phyloP scores from a whole-genome alignment of 352 stramenopile genomes.

The Peronosclerospora sorghi region DNA sequence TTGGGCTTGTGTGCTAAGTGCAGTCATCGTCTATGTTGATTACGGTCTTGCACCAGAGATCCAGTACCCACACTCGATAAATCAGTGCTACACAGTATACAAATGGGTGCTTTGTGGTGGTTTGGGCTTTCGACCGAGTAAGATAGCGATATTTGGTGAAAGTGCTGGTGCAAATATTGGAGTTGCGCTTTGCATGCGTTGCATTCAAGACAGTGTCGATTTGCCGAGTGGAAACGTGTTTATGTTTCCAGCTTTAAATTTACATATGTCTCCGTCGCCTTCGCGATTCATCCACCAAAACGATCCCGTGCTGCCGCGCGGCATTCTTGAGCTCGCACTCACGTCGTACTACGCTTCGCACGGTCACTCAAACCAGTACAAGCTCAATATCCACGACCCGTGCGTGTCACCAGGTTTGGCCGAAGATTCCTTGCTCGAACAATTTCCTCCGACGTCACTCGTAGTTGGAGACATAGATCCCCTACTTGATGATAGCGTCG shows the following conservation, averaged over 20 bases:
- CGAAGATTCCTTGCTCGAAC: conserved; percentile 56
- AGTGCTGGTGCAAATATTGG: conserved; percentile 81
- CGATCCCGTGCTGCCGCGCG: conserved; percentile 71
- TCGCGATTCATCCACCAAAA: conserved; percentile 83
- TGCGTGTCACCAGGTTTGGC: conserved; percentile 75
- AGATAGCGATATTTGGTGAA: conserved; percentile 73
- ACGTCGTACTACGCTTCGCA: conserved; percentile 82
- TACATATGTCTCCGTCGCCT: conserved; percentile 79
- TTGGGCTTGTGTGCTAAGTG: conserved; percentile 56
- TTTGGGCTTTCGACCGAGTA: conserved; percentile 56
- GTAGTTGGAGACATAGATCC: conserved; percentile 81
- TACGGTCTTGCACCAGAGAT: conserved; percentile 74
- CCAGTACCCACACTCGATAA: conserved; percentile 68
- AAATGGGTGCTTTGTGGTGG: conserved; percentile 71
- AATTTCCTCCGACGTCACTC: conserved; percentile 74
- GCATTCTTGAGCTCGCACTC: conserved; percentile 69
- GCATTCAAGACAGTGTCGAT: conserved; percentile 62
- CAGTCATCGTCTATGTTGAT: conserved; percentile 82
- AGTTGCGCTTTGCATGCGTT: conserved; percentile 74
- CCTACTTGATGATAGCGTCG: conserved; percentile 82
- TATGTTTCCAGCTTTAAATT: conserved; percentile 85
- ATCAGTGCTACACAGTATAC: conserved; percentile 78
- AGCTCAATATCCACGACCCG: conserved; percentile 81
- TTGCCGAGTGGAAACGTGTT: conserved; percentile 76
- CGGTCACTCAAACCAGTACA: conserved; percentile 79